Percentiles rank a stretch among this genome's conserved stretches.
phyloP scores from a whole-genome alignment of 179 eudicot genomes.

The Beta corolliflora region DNA sequence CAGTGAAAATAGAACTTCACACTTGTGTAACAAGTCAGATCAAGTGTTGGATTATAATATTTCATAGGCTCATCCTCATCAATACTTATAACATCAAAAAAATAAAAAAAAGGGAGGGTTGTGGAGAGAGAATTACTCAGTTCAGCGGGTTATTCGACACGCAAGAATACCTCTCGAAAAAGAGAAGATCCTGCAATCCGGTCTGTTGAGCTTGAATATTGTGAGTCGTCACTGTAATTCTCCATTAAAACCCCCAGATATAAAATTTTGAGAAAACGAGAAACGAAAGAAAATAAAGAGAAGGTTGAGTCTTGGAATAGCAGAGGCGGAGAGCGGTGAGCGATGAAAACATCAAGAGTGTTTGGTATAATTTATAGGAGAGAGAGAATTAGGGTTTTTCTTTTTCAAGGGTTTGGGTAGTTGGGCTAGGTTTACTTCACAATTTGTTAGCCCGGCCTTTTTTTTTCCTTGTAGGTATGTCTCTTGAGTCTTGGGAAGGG shows the following conservation, averaged over 20 bases:
- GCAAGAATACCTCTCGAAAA: slow-evolving; percentile 27
- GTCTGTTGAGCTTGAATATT: slow-evolving; percentile 72
- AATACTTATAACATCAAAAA: not conserved
- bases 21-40: slow-evolving; percentile 25
- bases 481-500: too few relatives aligned
- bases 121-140: slow-evolving; percentile 39
- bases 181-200: slow-evolving; percentile 43
- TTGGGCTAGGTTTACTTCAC: too few relatives aligned
- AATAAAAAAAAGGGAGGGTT: not conserved
- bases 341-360: not conserved
- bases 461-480: too few relatives aligned
- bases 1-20: slow-evolving; percentile 21
- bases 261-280: not conserved
- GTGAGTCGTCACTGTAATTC: slow-evolving; percentile 42
- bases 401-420: too few relatives aligned
- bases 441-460: too few relatives aligned
- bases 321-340: not conserved
- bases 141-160: slow-evolving; percentile 61
- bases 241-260: not conserved
- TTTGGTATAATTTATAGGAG: not conserved
- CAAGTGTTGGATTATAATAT: slow-evolving; percentile 41
- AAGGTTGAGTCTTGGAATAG: too few relatives aligned
- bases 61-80: slow-evolving; percentile 32
- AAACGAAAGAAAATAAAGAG: not conserved
- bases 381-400: slow-evolving; percentile 16